Evolutionary conservation across 2,329 filamentous ascomycete genomes (phyloP).

Genomic region (Penicillium sp.): DNA sequence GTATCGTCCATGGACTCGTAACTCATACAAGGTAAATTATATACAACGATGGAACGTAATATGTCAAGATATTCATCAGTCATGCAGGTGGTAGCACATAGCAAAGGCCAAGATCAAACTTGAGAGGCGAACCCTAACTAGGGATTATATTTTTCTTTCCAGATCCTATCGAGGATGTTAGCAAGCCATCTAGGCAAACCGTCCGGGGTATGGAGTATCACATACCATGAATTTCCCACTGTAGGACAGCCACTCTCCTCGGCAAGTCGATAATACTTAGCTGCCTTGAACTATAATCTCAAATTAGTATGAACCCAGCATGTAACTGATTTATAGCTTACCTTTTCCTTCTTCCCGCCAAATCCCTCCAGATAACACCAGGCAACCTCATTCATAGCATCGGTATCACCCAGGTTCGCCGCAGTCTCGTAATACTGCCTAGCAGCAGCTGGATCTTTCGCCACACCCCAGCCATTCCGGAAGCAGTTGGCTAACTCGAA

Average conservation of each 20-base stretch:
- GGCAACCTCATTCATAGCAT: conserved; percentile 95
- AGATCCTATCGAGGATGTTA: conserved; percentile 68
- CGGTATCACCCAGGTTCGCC: conserved; percentile 91
- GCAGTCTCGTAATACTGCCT: conserved; percentile 95
- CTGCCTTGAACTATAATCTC: conserved; percentile 55
- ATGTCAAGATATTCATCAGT: not conserved
- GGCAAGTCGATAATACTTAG: conserved; percentile 88
- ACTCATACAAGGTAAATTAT: not conserved
- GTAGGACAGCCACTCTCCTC: conserved; percentile 88
- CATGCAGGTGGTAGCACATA: not conserved
- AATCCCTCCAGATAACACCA: conserved; percentile 98
- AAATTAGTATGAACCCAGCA: conserved; percentile 8
- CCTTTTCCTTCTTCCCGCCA: conserved; percentile 97
- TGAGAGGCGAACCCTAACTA: conserved; percentile 25
- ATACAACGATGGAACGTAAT: not conserved
- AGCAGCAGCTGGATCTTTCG: conserved; percentile 82
- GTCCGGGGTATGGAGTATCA: conserved; percentile 26
- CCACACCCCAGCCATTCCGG: conserved; percentile 90
- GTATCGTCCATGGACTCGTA: not conserved
- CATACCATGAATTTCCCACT: conserved; percentile 92
- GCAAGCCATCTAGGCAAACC: not conserved
- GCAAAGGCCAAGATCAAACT: not conserved
- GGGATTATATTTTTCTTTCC: conserved; percentile 90
- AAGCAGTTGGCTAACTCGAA: conserved; percentile 81
- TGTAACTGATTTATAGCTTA: conserved; percentile 52